Evolutionary conservation across 75 land plant species (phyloP), one percentile per base, ranked within the genome.

Genomic region (Ceratopteris richardii): DNA sequence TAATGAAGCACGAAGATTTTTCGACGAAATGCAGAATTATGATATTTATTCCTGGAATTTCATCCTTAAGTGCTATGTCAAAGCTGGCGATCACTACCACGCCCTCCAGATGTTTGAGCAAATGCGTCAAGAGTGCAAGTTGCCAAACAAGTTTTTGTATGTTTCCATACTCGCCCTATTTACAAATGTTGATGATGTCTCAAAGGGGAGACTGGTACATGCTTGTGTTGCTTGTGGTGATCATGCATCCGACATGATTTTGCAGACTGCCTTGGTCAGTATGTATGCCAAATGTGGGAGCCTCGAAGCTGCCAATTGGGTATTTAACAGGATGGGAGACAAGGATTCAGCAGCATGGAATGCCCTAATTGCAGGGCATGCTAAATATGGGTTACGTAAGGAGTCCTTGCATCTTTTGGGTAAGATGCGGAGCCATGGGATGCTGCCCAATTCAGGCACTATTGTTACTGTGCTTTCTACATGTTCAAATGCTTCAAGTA

Each of bases 241-340:
- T 41, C 54, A 75, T 31, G 41, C 11, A 50, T 40, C 44, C 0
- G 70, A 81, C 40, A 64, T 71, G 54, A 64, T 62, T 51, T 51
- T 73, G 6, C 82, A 78, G 6, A 84, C 78, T 17, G 75, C 84
- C 10, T 56, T 84, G 58, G 30, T 84, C 62, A 69, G 69, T 12
- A 46, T 81, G 66, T 77, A 58, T 51, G 75, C 60, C 20, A 71
- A 76, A 58, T 14, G 55, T 53, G 73, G 75, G 6, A 56, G 64
- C 4, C 23, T 80, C 44, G 61, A 74, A 18, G 2, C 12, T 55
- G 78, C 75, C 1, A 12, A 20, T 0, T 40, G 6, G 5, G 36
- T 68, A 1, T 80, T 80, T 53, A 54, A 39, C 25, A 41, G 43
- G 28, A 62, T 64, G 14, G 0, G 13, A 2, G 57, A 50, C 3